Percentiles rank a stretch among this genome's conserved stretches.
phyloP scores from a whole-genome alignment of 1,284 basidiomycete genomes.

The Boletus sp. region DNA sequence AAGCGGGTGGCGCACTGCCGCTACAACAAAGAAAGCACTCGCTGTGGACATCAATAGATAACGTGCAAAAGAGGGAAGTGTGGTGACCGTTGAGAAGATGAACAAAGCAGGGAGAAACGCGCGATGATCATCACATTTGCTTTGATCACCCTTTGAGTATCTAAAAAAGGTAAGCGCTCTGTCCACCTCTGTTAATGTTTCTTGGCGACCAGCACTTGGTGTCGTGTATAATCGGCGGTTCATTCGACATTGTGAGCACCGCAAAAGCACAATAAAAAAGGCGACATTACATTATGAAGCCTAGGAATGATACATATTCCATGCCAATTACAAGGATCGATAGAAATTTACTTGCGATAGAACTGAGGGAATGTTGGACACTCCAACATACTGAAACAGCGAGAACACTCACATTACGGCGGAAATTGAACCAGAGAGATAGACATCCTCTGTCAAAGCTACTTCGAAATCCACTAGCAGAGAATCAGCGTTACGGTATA shows the following conservation, averaged over 20 bases:
- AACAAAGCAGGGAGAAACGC: slow-evolving; percentile 23
- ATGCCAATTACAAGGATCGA: slow-evolving; percentile 9
- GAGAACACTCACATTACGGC: slow-evolving; percentile 67
- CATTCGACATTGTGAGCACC: slow-evolving; percentile 16
- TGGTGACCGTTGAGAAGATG: slow-evolving; percentile 12
- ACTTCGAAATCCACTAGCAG: slow-evolving; percentile 72
- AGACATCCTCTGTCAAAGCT: slow-evolving; percentile 85
- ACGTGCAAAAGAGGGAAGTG: neutral
- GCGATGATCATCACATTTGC: slow-evolving; percentile 1
- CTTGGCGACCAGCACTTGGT: slow-evolving; percentile 2
- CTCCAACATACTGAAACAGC: slow-evolving; percentile 6
- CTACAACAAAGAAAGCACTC: slow-evolving; percentile 13
- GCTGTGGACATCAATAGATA: slow-evolving; percentile 7
- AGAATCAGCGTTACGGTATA: slow-evolving; percentile 13
- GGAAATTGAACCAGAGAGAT: slow-evolving; percentile 86
- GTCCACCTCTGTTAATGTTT: slow-evolving; percentile 3
- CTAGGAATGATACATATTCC: slow-evolving; percentile 16
- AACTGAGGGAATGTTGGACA: slow-evolving; percentile 47
- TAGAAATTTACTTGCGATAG: slow-evolving; percentile 56
- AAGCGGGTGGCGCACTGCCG: slow-evolving; percentile 16
- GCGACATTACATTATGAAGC: slow-evolving; percentile 28
- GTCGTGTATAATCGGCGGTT: neutral
- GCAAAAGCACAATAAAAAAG: slow-evolving; percentile 6
- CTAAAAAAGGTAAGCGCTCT: slow-evolving; percentile 16
- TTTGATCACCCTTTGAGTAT: slow-evolving; percentile 2